Percentiles rank a stretch among this genome's conserved stretches.
phyloP scores from a whole-genome alignment of 345 rosid genomes.

The Hypericum perforatum region DNA sequence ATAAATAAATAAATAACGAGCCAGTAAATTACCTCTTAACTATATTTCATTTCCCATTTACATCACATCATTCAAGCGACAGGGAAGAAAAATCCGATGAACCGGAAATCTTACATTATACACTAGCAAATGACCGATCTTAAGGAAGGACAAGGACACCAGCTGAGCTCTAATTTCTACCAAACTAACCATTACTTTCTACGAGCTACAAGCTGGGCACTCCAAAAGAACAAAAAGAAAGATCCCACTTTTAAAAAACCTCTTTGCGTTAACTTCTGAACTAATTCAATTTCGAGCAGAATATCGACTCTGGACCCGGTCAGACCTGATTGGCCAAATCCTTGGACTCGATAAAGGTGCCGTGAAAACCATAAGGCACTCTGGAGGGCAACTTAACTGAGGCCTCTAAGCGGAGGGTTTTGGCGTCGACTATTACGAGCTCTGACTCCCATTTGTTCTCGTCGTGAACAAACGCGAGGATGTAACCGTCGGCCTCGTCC shows the following conservation, averaged over 20 bases:
- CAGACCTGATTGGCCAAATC: conserved; percentile 63
- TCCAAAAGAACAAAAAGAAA: background rate
- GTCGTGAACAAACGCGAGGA: conserved; percentile 71
- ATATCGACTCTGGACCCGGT: background rate
- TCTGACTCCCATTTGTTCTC: conserved; percentile 75
- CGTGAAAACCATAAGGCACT: conserved; percentile 94
- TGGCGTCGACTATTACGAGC: conserved; percentile 68
- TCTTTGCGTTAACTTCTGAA: background rate
- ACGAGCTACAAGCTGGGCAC: conserved; percentile 45
- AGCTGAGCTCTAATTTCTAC: conserved; percentile 41
- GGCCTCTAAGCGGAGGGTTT: conserved; percentile 55
- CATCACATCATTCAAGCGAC: no score
- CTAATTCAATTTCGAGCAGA: background rate
- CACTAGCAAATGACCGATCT: background rate
- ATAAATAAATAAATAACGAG: no score
- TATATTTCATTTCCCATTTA: no score
- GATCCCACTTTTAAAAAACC: conserved; percentile 43
- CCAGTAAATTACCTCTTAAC: no score
- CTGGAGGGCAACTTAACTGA: conserved; percentile 70
- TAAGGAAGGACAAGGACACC: conserved; percentile 18
- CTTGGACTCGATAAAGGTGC: conserved; percentile 62
- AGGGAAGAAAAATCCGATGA: no score
- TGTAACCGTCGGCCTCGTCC: conserved; percentile 70
- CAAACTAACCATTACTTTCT: conserved; percentile 15
- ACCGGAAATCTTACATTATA: no score